phyloP scores from a whole-genome alignment of 345 rosid species.

The Aquilaria sinensis region DNA sequence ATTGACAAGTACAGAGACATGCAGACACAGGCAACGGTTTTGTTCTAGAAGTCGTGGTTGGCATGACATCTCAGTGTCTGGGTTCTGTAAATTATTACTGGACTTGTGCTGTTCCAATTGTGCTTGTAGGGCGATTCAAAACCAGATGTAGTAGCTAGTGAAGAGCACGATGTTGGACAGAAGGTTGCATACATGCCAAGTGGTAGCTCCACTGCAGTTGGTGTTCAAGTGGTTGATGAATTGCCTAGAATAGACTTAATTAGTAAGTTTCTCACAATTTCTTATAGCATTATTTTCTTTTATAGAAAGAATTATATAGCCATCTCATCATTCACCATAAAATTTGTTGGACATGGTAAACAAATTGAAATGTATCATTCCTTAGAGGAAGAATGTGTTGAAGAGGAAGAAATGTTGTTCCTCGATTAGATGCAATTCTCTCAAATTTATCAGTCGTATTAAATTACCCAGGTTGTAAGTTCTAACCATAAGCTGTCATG shows the following conservation, averaged over 20 bases:
- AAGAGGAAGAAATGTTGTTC: too few species aligned
- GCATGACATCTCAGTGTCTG: neutral
- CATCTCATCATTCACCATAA: too few species aligned
- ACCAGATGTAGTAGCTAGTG: constrained; percentile 27
- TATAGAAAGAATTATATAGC: too few species aligned
- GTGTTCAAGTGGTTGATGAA: constrained; percentile 33
- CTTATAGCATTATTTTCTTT: neutral
- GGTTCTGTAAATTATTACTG: neutral
- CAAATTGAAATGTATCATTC: too few species aligned
- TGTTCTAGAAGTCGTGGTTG: too few species aligned
- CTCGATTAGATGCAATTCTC: too few species aligned
- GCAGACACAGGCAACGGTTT: too few species aligned
- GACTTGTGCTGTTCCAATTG: constrained; percentile 9
- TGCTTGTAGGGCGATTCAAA: constrained; percentile 43
- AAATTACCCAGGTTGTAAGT: too few species aligned
- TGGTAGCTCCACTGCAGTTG: constrained; percentile 30
- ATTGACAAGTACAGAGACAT: too few species aligned
- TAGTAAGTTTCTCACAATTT: constrained; percentile 35
- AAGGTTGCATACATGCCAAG: constrained; percentile 25
- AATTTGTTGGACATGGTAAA: too few species aligned
- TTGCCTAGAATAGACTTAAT: constrained; percentile 49
- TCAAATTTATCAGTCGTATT: too few species aligned
- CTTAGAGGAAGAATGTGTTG: too few species aligned
- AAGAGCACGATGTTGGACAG: constrained; percentile 45
- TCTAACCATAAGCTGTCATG: neutral